phyloP scores from a whole-genome alignment of 2,329 filamentous ascomycete species.

The Colletotrichum incanum region DNA sequence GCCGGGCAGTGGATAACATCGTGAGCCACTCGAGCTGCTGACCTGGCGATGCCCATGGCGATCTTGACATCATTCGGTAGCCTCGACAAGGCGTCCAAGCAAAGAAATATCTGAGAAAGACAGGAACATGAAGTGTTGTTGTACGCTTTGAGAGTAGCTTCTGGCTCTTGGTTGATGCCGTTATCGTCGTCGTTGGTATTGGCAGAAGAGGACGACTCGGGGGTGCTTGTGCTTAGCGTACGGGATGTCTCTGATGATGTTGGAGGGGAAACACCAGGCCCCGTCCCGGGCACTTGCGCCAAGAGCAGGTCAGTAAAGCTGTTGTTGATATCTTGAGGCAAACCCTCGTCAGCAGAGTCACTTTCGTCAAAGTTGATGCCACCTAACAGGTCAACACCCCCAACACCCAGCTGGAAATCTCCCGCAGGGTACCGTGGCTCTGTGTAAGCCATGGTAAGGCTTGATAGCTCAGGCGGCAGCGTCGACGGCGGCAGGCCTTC shows the following conservation, averaged over 20 bases:
- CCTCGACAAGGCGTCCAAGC: slow-evolving; percentile 65
- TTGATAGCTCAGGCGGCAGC: slow-evolving; percentile 23
- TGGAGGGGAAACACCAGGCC: slow-evolving; percentile 16
- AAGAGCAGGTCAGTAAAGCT: slow-evolving; percentile 33
- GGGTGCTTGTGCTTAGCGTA: slow-evolving; percentile 15
- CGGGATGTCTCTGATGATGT: slow-evolving; percentile 29
- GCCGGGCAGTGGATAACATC: slow-evolving; percentile 65
- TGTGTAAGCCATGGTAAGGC: slow-evolving; percentile 31
- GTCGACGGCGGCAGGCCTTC: slow-evolving; percentile 27
- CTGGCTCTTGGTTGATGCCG: neutral
- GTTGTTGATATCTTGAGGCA: slow-evolving; percentile 50
- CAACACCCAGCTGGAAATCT: slow-evolving; percentile 43
- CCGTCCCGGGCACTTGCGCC: slow-evolving; percentile 28
- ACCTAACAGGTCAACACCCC: slow-evolving; percentile 51
- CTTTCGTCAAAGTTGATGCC: slow-evolving; percentile 53
- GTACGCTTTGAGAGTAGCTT: slow-evolving; percentile 25
- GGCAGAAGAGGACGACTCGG: slow-evolving; percentile 28
- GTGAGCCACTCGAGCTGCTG: slow-evolving; percentile 65
- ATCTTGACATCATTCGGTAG: slow-evolving; percentile 61
- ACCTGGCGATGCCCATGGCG: slow-evolving; percentile 65
- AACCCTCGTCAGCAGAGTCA: slow-evolving; percentile 46
- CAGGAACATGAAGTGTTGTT: slow-evolving; percentile 61
- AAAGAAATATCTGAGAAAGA: slow-evolving; percentile 64
- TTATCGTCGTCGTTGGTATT: neutral
- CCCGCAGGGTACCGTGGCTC: slow-evolving; percentile 38